phyloP scores from a whole-genome alignment of 345 rosid genomes.

The Bruguiera gymnorhiza region DNA sequence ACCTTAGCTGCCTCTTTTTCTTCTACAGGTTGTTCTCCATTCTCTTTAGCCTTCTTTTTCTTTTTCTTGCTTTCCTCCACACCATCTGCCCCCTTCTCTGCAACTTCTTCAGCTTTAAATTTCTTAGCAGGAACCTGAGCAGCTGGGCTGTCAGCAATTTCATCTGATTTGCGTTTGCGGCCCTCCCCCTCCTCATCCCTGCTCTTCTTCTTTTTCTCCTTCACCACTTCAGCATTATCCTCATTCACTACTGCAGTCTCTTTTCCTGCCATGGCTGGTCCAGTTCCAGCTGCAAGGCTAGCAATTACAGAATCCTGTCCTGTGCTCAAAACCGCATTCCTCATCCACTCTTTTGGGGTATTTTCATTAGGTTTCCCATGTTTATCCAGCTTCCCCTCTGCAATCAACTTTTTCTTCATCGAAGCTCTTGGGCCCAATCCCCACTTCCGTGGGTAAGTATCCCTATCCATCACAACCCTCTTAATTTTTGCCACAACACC shows the following conservation, averaged over 20 bases:
- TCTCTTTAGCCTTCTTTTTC: slow-evolving; percentile 51
- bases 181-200: slow-evolving; percentile 38
- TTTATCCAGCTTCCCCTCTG: slow-evolving; percentile 81
- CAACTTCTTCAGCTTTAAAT: slow-evolving; percentile 39
- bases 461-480: slow-evolving; percentile 97
- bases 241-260: slow-evolving; percentile 25
- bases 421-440: slow-evolving; percentile 89
- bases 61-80: slow-evolving; percentile 44
- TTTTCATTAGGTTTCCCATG: slow-evolving; percentile 81
- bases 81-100: slow-evolving; percentile 20
- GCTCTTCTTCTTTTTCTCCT: slow-evolving; percentile 38
- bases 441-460: slow-evolving; percentile 95
- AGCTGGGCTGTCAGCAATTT: slow-evolving; percentile 36
- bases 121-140: slow-evolving; percentile 47
- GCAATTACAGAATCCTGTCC: slow-evolving; percentile 81
- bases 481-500: slow-evolving; percentile 96
- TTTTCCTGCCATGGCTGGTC: slow-evolving; percentile 22
- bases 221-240: slow-evolving; percentile 11
- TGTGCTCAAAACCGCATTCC: slow-evolving; percentile 65
- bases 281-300: slow-evolving; percentile 58
- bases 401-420: slow-evolving; percentile 77
- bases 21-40: slow-evolving; percentile 23
- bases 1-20: slow-evolving; percentile 25
- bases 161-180: slow-evolving; percentile 56
- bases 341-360: slow-evolving; percentile 74